Evolutionary conservation across 2,329 filamentous ascomycete genomes (phyloP).

Genomic region (Ophiosphaerella herpotricha): DNA sequence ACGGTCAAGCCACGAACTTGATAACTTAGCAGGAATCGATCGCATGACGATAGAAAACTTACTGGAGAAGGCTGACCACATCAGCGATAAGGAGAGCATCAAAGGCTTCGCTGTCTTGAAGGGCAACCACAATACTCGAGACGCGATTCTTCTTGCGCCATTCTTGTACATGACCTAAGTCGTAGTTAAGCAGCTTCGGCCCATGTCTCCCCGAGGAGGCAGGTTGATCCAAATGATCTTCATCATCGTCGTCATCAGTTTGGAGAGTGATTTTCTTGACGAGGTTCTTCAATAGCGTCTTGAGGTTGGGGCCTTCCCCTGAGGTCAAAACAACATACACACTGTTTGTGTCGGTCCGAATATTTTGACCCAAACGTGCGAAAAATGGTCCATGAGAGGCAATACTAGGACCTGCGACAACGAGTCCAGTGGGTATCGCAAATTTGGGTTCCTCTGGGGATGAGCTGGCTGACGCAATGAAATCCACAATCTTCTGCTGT

Average conservation of each 20-base stretch:
- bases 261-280: conserved; percentile 67
- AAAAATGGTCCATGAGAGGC: conserved; percentile 77
- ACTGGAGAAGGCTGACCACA: conserved; percentile 71
- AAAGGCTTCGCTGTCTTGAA: conserved; percentile 84
- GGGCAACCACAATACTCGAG: conserved; percentile 69
- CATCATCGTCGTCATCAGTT: conserved; percentile 63
- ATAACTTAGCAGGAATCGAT: conserved; percentile 22
- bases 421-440: conserved; percentile 70
- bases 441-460: conserved; percentile 34
- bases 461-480: conserved; percentile 40
- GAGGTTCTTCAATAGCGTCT: conserved; percentile 72
- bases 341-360: conserved; percentile 51
- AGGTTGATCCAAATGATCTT: conserved; percentile 37
- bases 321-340: conserved; percentile 71
- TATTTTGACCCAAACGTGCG: conserved; percentile 62
- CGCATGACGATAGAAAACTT: conserved; percentile 31
- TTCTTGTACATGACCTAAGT: conserved; percentile 71
- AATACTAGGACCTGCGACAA: conserved; percentile 78
- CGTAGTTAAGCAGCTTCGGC: conserved; percentile 74
- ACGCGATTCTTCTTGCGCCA: conserved; percentile 60
- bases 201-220: conserved; percentile 51
- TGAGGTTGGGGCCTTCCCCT: conserved; percentile 73
- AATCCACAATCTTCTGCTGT: conserved; percentile 44
- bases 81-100: conserved; percentile 74
- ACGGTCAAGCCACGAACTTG: conserved; percentile 70